Evolutionary conservation across 2,329 filamentous ascomycete genomes (phyloP).

Genomic region (Fusarium sp.): DNA sequence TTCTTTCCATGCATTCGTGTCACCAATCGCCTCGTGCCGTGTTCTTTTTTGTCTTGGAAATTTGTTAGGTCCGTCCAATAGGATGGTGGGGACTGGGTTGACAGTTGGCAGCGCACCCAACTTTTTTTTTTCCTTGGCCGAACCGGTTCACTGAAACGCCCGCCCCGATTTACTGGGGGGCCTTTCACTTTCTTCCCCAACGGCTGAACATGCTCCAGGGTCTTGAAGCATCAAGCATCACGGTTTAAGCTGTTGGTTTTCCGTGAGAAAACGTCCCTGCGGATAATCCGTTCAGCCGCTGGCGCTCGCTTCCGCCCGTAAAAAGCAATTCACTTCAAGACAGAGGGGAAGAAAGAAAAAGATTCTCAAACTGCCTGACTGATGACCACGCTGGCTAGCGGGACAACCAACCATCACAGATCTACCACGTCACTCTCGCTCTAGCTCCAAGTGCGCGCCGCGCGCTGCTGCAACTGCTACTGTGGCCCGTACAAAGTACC

Average conservation of each 20-base stretch:
- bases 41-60: conserved; percentile 10
- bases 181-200: neutral
- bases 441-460: neutral
- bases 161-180: neutral
- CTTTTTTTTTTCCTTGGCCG: conserved; percentile 5
- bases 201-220: conserved; percentile 14
- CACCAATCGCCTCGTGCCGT: conserved; percentile 22
- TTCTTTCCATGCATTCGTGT: conserved; percentile 15
- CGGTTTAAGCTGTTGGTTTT: neutral
- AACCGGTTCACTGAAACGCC: conserved; percentile 23
- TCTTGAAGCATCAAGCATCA: neutral
- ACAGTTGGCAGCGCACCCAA: conserved; percentile 33
- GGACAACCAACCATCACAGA: conserved; percentile 27
- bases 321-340: neutral
- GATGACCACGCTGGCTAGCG: conserved; percentile 8
- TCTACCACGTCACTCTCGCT: conserved; percentile 42
- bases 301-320: neutral
- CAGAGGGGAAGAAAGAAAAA: neutral
- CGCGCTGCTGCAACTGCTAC: neutral
- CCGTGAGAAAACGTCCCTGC: too few relatives aligned
- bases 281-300: neutral
- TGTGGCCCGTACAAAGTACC: conserved; percentile 14
- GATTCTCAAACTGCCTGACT: neutral
- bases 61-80: conserved; percentile 25
- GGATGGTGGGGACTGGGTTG: conserved; percentile 23